Conservation (phyloP, 2,329 filamentous ascomycete species). For the Pestalotiopsis sp. region DNA sequence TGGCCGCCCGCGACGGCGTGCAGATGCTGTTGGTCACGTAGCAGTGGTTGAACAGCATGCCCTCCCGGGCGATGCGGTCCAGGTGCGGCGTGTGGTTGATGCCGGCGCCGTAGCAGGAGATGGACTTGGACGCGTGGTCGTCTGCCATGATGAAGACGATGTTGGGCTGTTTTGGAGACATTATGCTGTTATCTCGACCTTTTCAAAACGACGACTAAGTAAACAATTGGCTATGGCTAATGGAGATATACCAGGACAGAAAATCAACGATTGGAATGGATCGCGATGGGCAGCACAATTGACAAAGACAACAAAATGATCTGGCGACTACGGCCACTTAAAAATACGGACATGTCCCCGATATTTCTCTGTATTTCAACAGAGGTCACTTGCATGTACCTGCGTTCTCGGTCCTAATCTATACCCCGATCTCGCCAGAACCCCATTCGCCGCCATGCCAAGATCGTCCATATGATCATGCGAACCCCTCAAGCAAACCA, state of each 20-base stretch:
- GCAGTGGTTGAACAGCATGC: conserved; percentile 55
- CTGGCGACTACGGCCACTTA: too few species aligned
- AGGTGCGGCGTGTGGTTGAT: conserved; percentile 56
- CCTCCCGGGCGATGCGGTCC: conserved; percentile 51
- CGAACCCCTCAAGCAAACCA: background rate
- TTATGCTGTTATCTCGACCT: background rate
- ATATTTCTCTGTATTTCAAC: background rate
- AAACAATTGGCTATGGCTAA: too few species aligned
- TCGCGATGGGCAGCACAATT: too few species aligned
- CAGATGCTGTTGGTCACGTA: conserved; percentile 59
- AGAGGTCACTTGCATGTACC: background rate
- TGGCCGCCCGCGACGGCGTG: conserved; percentile 53
- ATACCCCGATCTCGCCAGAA: background rate
- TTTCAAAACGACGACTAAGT: too few species aligned
- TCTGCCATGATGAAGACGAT: conserved; percentile 59
- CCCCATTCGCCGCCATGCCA: background rate
- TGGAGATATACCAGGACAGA: too few species aligned
- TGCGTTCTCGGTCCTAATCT: background rate
- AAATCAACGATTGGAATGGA: too few species aligned
- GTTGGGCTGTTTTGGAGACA: conserved; percentile 29
- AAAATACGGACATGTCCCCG: background rate
- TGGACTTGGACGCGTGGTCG: conserved; percentile 55
- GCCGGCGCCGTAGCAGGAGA: conserved; percentile 50
- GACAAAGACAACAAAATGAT: too few species aligned
- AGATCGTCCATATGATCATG: background rate